phyloP scores from a whole-genome alignment of 164 flowering plant species.

The Magnolia changhungtana region DNA sequence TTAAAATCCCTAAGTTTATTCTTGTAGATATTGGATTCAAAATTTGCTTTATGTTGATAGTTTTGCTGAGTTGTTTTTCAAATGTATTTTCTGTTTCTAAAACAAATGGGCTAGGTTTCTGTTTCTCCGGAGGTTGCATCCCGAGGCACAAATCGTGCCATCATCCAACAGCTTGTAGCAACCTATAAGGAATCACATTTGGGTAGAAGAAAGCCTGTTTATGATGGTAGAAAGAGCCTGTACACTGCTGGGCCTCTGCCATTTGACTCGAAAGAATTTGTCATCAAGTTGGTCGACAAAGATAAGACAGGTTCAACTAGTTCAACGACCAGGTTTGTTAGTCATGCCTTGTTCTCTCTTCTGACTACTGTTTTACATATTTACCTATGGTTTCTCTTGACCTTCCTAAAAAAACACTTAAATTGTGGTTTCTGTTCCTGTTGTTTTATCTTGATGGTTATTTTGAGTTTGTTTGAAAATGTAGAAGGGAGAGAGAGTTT shows the following conservation, averaged over 20 bases:
- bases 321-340: conserved; percentile 15
- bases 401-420: background rate
- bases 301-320: conserved; percentile 11
- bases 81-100: background rate
- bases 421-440: background rate
- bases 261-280: conserved; percentile 54
- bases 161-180: conserved; percentile 36
- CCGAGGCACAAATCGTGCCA: conserved; percentile 36
- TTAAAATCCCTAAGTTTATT: too few relatives aligned
- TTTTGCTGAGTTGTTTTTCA: background rate
- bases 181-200: conserved; percentile 30
- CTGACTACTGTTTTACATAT: background rate
- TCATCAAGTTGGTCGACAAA: conserved; percentile 29
- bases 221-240: conserved; percentile 69
- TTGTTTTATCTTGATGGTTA: background rate
- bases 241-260: conserved; percentile 66
- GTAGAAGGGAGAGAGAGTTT: conserved; percentile 54
- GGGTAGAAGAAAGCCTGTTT: conserved; percentile 43
- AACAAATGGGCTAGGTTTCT: conserved; percentile 41
- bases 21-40: background rate
- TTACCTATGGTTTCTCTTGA: background rate
- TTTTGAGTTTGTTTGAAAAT: background rate
- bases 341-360: background rate
- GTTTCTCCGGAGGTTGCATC: conserved; percentile 63
- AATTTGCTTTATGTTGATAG: background rate